Conservation (phyloP, 2,329 filamentous ascomycete species). For the Epicoccum nigrum region DNA sequence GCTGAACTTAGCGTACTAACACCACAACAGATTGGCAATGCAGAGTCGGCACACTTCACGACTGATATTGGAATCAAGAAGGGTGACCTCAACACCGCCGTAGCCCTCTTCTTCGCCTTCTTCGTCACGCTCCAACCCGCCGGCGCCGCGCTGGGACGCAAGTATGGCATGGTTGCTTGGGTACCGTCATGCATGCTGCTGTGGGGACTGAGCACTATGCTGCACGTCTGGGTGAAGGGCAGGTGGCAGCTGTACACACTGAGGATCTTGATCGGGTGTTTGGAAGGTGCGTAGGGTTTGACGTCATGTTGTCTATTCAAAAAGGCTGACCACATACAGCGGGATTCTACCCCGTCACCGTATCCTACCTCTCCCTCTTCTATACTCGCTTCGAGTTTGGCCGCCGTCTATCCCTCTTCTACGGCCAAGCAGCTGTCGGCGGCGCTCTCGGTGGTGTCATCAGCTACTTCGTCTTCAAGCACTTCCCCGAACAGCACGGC, state of each 20-base stretch:
- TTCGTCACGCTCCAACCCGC: conserved; percentile 65
- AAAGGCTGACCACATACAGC: conserved; percentile 39
- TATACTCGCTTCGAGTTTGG: conserved; percentile 65
- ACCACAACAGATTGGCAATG: conserved; percentile 55
- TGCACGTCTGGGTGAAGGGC: conserved; percentile 55
- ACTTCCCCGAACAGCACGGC: conserved; percentile 40
- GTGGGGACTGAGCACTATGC: conserved; percentile 58
- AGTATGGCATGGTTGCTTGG: conserved; percentile 62
- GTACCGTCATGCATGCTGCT: conserved; percentile 64
- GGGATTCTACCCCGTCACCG: conserved; percentile 65
- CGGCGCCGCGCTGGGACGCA: conserved; percentile 63
- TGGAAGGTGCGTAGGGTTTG: conserved; percentile 49
- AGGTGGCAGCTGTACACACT: conserved; percentile 56
- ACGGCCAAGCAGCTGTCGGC: conserved; percentile 62
- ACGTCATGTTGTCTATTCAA: neutral
- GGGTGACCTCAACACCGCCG: conserved; percentile 62
- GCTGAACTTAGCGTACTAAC: neutral
- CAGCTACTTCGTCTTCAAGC: conserved; percentile 57
- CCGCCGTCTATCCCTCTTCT: conserved; percentile 61
- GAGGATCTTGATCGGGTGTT: conserved; percentile 53
- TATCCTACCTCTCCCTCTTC: conserved; percentile 64
- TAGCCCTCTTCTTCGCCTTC: conserved; percentile 64
- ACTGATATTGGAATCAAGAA: conserved; percentile 59
- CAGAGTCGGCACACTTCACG: conserved; percentile 65
- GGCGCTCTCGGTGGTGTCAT: conserved; percentile 63